Conservation (phyloP, 2,329 filamentous ascomycete species). For the Microsporum canis region DNA sequence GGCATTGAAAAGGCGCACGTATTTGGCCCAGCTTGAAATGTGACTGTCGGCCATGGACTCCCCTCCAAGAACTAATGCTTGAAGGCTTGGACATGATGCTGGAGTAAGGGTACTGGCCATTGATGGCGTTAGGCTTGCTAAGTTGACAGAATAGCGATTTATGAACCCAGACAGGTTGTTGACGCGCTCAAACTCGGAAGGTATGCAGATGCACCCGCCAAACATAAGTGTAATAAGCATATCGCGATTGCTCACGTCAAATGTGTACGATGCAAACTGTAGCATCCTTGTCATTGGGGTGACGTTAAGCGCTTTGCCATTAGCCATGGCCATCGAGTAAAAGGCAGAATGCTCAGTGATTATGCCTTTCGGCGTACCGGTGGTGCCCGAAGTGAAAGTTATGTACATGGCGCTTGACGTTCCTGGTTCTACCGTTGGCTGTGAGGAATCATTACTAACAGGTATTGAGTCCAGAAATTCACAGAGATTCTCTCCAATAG, state of each 20-base stretch:
- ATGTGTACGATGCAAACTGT: conserved; percentile 29
- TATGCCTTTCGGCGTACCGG: neutral
- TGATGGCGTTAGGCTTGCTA: conserved; percentile 48
- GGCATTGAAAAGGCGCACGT: conserved; percentile 28
- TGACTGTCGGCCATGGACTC: conserved; percentile 18
- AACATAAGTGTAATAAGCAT: conserved; percentile 35
- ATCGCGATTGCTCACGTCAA: conserved; percentile 3
- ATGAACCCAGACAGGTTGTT: conserved; percentile 42
- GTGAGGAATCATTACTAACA: no score
- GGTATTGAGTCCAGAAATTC: no score
- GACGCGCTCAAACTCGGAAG: conserved; percentile 39
- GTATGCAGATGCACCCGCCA: conserved; percentile 50
- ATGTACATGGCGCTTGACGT: no score
- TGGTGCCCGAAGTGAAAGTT: no score
- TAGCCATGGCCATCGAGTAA: neutral
- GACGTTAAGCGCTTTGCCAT: no score
- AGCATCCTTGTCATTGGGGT: conserved; percentile 40
- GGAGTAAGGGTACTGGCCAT: conserved; percentile 39
- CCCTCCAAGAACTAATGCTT: conserved; percentile 24
- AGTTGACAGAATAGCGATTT: conserved; percentile 40
- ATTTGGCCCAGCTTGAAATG: conserved; percentile 19
- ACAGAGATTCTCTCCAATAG: no score
- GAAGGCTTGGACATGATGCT: conserved; percentile 29
- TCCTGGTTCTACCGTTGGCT: no score
- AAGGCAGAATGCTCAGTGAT: neutral